Conservation (phyloP, 148 eudicot genomes). For the Agrostemma githago region DNA sequence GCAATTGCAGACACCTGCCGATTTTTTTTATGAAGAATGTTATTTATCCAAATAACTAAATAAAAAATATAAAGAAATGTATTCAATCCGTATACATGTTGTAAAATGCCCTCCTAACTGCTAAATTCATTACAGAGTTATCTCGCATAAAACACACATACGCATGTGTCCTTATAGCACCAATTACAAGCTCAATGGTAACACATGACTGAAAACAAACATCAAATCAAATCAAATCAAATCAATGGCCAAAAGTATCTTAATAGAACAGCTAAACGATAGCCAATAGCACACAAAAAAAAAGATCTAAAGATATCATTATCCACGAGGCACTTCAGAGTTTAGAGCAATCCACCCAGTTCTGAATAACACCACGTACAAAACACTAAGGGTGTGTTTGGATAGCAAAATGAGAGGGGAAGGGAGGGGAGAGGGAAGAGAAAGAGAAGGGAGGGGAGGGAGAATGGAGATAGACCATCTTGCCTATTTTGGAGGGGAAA, state of each 20-base stretch:
- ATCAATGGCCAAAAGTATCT: neutral
- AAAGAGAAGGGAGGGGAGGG: no score
- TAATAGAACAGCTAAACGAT: neutral
- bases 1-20: constrained; percentile 84
- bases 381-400: neutral
- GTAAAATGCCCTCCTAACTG: neutral
- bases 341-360: neutral
- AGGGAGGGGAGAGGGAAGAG: no score
- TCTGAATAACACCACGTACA: neutral
- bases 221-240: neutral
- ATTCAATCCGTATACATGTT: neutral
- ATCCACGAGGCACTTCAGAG: neutral
- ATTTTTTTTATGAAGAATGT: neutral
- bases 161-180: neutral
- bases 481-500: no score
- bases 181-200: neutral
- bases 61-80: neutral
- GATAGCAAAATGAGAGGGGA: no score
- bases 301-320: neutral
- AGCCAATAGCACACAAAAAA: neutral
- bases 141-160: neutral
- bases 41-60: neutral
- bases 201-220: neutral
- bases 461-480: no score
- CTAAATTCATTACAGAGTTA: neutral